A percentile compares a stretch with the other conserved stretches of the same genome.
phyloP scores from a whole-genome alignment of 441 rosid species.

The Omphalea diandra region DNA sequence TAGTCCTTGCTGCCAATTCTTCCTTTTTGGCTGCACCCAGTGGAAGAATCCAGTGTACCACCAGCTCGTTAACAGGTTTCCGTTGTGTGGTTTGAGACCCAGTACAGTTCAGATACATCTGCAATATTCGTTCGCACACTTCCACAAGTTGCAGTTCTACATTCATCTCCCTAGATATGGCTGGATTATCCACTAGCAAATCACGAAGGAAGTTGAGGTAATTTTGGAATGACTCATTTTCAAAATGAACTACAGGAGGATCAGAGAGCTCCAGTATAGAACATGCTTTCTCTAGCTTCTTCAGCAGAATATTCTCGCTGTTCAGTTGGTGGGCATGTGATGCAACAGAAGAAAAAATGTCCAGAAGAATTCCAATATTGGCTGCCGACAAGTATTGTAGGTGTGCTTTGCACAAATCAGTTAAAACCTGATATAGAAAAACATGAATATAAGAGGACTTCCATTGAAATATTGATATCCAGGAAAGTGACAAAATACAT shows the following conservation, averaged over 20 bases:
- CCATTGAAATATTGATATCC: neutral
- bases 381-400: constrained; percentile 49
- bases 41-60: constrained; percentile 65
- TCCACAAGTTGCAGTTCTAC: constrained; percentile 54
- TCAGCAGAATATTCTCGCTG: constrained; percentile 49
- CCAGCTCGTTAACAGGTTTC: constrained; percentile 32
- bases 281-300: constrained; percentile 76
- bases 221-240: constrained; percentile 75
- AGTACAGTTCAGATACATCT: constrained; percentile 62
- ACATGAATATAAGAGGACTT: neutral
- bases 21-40: constrained; percentile 70
- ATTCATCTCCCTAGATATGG: constrained; percentile 45
- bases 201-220: constrained; percentile 68
- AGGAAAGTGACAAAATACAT: neutral
- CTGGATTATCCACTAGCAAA: constrained; percentile 42
- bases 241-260: constrained; percentile 86
- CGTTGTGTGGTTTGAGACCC: constrained; percentile 20
- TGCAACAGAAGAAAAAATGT: constrained; percentile 57
- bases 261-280: constrained; percentile 68
- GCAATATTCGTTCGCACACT: constrained; percentile 59
- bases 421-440: constrained; percentile 59
- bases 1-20: constrained; percentile 76
- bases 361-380: constrained; percentile 46
- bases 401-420: constrained; percentile 57
- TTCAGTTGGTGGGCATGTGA: constrained; percentile 75